phyloP scores from a whole-genome alignment of 2,329 filamentous ascomycete genomes.

The Parastagonospora nodorum region DNA sequence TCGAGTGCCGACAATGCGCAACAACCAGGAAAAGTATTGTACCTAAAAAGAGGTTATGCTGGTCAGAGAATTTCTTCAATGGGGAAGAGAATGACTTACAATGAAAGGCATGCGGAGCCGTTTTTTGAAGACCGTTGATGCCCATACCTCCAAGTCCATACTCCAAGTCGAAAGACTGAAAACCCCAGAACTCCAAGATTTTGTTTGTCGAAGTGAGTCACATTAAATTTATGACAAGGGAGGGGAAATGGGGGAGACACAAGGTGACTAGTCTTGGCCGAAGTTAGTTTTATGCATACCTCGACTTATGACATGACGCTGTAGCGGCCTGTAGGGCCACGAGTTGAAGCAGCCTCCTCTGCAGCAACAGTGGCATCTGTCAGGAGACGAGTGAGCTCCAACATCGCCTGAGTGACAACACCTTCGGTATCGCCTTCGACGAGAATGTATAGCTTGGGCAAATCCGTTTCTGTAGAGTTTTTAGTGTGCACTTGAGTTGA shows the following conservation, averaged over 20 bases:
- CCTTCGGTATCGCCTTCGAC: conserved; percentile 97
- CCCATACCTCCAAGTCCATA: no score
- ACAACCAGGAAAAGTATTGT: no score
- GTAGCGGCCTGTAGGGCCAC: conserved; percentile 82
- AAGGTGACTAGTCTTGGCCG: not conserved
- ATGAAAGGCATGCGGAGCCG: no score
- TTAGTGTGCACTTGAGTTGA: conserved; percentile 7
- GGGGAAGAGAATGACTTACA: no score
- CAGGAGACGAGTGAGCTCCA: conserved; percentile 83
- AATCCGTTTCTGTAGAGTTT: conserved; percentile 57
- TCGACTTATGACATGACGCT: conserved; percentile 60
- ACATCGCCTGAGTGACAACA: conserved; percentile 86
- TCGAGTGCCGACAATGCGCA: no score
- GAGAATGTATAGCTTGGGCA: conserved; percentile 96
- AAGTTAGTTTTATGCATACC: conserved; percentile 4
- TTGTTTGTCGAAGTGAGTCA: not conserved
- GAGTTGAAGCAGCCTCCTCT: conserved; percentile 76
- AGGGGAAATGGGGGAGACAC: conserved; percentile 1
- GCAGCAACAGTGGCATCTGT: conserved; percentile 90
- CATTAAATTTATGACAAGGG: not conserved
- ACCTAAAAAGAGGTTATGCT: no score
- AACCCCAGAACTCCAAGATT: not conserved
- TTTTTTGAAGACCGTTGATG: no score
- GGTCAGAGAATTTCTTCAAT: no score
- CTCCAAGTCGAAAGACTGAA: not conserved